Base-by-base conservation (phyloP, 2,329 filamentous ascomycete genomes). In the Tolypocladium amazonense region DNA sequence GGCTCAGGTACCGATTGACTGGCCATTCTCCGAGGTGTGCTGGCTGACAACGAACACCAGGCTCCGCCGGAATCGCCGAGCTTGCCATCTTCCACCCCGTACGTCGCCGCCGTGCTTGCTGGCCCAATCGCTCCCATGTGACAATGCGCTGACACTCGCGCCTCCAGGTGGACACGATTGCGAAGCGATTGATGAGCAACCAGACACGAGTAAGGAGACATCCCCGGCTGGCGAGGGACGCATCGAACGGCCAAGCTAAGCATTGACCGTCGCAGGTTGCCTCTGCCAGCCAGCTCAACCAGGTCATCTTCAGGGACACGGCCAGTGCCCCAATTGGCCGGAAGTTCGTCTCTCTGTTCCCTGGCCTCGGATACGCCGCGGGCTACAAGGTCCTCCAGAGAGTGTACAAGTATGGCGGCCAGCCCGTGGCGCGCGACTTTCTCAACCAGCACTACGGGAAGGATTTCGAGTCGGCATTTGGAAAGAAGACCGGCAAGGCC, bases 111-210 rank as follows among this genome's bases (percentile, higher is more conserved):
- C 61, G 60, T 61, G 60, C 56, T n/a, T 20, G 30, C 7, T 6
- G 18, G 30, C n/a, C 25, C 58, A 59, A 50, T 33, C 43, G 53
- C 47, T 37, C 55, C 55, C 4, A n/a, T 20, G n/a, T 9, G 33
- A 37, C 60, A 33, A 45, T 54, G 37, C 56, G 35, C 58, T 62
- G 45, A 62, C 55, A 20, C n/a, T 37, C 12, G 23, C n/a, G 15
- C 50, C 47, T 23, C 53, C 63, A 93, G 89, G 90, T 99, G 74
- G 94, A 99, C 78, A 99, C 94, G 57, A 97, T 95, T 70, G 93
- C 94, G 64, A 99, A 99, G 83, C 90, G 94, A 67, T 85, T 99
- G 77, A 99, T 99, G 94, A 97, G 92, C 85, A 97, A 99, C 77
- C 88, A 96, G 75, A 86, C 85, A 63, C 71, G 71, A 65, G 74